phyloP scores from a whole-genome alignment of 495 filamentous ascomycete species.

The Tuber calosporum region DNA sequence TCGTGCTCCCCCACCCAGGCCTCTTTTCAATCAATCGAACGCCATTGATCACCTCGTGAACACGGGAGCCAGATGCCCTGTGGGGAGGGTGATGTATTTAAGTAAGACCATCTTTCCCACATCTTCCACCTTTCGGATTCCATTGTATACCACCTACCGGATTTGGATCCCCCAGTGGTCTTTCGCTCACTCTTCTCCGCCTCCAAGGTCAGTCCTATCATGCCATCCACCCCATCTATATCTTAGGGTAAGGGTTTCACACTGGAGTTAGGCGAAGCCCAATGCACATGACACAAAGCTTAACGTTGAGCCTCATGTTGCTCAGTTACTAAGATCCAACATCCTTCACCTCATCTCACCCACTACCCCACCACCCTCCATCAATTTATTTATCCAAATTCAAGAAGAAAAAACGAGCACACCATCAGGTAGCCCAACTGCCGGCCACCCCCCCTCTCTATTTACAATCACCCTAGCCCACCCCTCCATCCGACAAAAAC shows the following conservation, averaged over 20 bases:
- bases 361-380: background rate
- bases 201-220: background rate
- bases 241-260: background rate
- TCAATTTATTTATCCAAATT: background rate
- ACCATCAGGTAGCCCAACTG: background rate
- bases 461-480: background rate
- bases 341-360: slow-evolving; percentile 2
- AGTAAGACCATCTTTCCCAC: background rate
- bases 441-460: background rate
- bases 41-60: background rate
- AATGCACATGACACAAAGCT: background rate
- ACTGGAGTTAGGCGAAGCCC: background rate
- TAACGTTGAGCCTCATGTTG: slow-evolving; percentile 4
- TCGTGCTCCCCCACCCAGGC: background rate
- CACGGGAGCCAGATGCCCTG: background rate
- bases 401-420: background rate
- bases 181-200: background rate
- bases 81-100: background rate
- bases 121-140: background rate
- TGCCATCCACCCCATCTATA: background rate
- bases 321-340: background rate
- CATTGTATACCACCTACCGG: background rate
- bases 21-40: background rate
- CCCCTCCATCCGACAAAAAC: background rate
- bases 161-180: background rate